Base-by-base conservation (phyloP, 768 basidiomycete species). In the Boletus vinaceobasis region DNA sequence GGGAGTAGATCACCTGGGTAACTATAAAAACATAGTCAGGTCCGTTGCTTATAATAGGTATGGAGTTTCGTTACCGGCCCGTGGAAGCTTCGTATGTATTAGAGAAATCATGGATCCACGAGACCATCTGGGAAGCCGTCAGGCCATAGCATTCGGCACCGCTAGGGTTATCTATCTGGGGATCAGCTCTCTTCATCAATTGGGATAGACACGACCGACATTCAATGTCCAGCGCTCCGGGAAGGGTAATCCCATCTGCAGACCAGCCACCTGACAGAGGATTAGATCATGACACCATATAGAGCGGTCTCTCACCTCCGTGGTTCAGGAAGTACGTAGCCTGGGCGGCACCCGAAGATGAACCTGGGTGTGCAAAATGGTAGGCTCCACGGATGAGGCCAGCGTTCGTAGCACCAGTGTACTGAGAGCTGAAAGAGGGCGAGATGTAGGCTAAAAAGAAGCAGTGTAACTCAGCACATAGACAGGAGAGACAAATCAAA, bases 181-280 rank as follows among this genome's bases (percentile, higher is more conserved):
- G 3, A 39, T 49, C 10, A 60, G 54, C 27, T 26, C 26, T 29
- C 27, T 17, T 29, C 43, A 32, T n/a, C 10, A 8, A 17, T 1
- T 6, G 21, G 7, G 26, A 44, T 15, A 46, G 14, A 5, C 35
- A 29, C 9, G 4, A 61, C 76, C 53, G 35, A 85, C 84, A 78
- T 60, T 87, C 83, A 49, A 87, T 80, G 58, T 86, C 85, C 11
- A 86, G 66, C 7, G 80, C 80, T 11, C 84, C 84, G 26, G 86
- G 84, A 15, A 85, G 82, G 37, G 85, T 86, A 33, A 73, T 79
- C 3, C 79, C 82, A 55, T 85, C 82, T 2, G 65, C 65, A 33
- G 74, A 75, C 82, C 82, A 84, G 13, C 79, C 81, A 58, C 80
- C 78, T 77, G 43, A 11, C 9, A 58, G 5, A 47, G 15, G 19